phyloP scores from a whole-genome alignment of 129 eudicot species.

The Flaveria ramosissima region DNA sequence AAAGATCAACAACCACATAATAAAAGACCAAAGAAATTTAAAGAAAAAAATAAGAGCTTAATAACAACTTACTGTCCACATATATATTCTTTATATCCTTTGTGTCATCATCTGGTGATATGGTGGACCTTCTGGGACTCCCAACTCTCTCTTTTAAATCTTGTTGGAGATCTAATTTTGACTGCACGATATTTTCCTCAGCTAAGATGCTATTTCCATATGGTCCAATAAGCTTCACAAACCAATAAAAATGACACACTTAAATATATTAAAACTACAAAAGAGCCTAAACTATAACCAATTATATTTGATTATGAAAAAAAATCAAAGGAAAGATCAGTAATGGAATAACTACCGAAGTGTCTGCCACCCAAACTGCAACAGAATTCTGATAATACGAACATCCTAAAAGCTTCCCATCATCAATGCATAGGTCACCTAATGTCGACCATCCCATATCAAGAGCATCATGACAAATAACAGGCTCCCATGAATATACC shows the following conservation, averaged over 20 bases:
- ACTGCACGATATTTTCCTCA: constrained; percentile 42
- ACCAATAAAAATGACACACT: background rate
- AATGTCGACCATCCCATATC: constrained; percentile 95
- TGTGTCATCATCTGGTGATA: constrained; percentile 64
- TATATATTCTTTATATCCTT: constrained; percentile 86
- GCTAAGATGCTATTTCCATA: constrained; percentile 43
- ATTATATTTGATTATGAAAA: background rate
- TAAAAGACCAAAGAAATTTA: background rate
- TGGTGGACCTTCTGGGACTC: constrained; percentile 53
- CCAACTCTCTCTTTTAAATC: constrained; percentile 48
- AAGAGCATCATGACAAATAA: constrained; percentile 80
- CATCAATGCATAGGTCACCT: constrained; percentile 83
- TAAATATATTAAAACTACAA: background rate
- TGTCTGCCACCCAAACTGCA: constrained; percentile 92
- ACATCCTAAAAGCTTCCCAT: constrained; percentile 85
- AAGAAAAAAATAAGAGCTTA: background rate
- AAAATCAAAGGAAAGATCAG: background rate
- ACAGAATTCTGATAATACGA: constrained; percentile 84
- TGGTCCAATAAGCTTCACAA: constrained; percentile 56
- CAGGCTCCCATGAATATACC: constrained; percentile 99
- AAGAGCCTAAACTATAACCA: constrained; percentile 5
- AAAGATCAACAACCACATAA: constrained; percentile 4
- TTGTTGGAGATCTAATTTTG: constrained; percentile 43
- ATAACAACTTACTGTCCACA: constrained; percentile 79
- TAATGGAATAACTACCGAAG: constrained; percentile 50